A percentile compares a stretch with the other conserved stretches of the same genome.
Conservation (phyloP, 495 filamentous ascomycete genomes). For the Aspergillus hancockii region DNA sequence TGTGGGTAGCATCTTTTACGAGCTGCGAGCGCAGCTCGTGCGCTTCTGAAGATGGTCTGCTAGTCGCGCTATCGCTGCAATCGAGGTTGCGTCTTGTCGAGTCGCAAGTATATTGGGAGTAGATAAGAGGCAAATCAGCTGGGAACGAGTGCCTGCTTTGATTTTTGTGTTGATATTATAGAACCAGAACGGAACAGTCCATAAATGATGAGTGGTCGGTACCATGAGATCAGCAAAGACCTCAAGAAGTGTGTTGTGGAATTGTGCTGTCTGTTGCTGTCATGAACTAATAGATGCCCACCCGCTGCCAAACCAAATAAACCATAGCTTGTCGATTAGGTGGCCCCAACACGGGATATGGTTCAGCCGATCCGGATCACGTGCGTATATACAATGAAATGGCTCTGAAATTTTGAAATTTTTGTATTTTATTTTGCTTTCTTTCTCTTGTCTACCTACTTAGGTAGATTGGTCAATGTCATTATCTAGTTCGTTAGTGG, state of each 20-base stretch:
- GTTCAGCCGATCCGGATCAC: conserved; percentile 5
- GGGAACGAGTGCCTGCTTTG: background rate
- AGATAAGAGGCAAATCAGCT: background rate
- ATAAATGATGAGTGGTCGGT: background rate
- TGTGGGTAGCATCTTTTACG: conserved; percentile 6
- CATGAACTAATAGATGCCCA: conserved; percentile 3
- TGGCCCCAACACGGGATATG: conserved; percentile 8
- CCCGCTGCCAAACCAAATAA: background rate
- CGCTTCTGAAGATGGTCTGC: background rate
- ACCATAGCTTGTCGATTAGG: conserved; percentile 3
- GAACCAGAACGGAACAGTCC: background rate
- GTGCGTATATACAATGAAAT: background rate
- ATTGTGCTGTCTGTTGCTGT: background rate
- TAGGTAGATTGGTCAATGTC: background rate
- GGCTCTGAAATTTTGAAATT: too few relatives aligned
- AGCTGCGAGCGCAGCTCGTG: conserved; percentile 7
- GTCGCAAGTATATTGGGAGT: background rate
- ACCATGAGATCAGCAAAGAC: conserved; percentile 5
- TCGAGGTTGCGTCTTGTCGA: background rate
- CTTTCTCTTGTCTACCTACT: background rate
- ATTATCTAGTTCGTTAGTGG: background rate
- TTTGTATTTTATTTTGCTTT: too few relatives aligned
- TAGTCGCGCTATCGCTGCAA: background rate
- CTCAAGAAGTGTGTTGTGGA: background rate
- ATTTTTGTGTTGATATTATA: background rate